Percentiles rank a stretch among this genome's conserved stretches.
Conservation (phyloP, 1,284 basidiomycete species). For the Ceratobasidium sp. region DNA sequence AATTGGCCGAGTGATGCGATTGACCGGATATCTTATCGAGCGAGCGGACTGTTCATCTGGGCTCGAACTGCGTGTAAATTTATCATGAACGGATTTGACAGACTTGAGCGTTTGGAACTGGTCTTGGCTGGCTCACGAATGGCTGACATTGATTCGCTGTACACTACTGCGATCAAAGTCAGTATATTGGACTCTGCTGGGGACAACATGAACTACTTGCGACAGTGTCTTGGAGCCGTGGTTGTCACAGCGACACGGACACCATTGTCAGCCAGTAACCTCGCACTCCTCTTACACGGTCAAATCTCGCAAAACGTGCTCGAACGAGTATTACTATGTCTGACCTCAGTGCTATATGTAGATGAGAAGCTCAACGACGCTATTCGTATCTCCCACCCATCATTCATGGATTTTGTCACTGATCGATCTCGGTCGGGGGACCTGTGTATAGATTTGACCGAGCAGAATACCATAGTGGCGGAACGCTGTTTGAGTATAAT, state of each 20-base stretch:
- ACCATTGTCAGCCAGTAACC: not conserved
- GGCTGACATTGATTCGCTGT: too few species aligned
- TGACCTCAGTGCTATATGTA: conserved; percentile 32
- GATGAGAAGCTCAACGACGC: not conserved
- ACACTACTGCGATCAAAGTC: not conserved
- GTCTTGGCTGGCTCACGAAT: not conserved
- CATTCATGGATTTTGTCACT: not conserved
- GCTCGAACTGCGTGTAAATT: too few species aligned
- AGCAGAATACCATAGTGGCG: conserved; percentile 7
- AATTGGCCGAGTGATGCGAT: not conserved
- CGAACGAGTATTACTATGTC: not conserved
- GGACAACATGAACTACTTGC: not conserved
- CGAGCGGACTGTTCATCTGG: too few species aligned
- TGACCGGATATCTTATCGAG: not conserved
- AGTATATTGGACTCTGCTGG: not conserved
- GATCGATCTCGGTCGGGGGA: conserved; percentile 8
- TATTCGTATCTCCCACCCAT: conserved; percentile 36
- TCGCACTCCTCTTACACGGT: not conserved
- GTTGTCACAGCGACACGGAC: not conserved
- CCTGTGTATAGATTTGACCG: not conserved
- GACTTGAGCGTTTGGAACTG: not conserved
- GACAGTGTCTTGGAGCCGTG: not conserved
- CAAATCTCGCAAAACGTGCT: not conserved
- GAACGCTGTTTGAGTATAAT: conserved; percentile 6
- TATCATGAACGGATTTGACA: conserved; percentile 6